Conservation (phyloP, 805 yeast genomes). For the Starmerella riodocensis region DNA sequence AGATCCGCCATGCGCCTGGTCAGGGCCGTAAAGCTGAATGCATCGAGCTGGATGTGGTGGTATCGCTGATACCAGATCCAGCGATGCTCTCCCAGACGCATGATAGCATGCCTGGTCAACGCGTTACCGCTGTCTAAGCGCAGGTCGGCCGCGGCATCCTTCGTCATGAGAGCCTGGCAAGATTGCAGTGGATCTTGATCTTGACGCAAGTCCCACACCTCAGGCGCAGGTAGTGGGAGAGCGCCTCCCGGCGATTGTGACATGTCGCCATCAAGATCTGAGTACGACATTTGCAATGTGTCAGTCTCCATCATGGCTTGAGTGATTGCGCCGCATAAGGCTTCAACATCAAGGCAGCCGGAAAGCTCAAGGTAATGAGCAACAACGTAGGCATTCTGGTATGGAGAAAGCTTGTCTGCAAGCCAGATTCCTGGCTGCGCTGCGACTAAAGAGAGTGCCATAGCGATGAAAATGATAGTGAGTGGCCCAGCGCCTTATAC, state of each 20-base stretch:
- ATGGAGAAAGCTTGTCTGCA: constrained; percentile 12
- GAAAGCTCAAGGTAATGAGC: constrained; percentile 9
- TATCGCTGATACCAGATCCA: constrained; percentile 16
- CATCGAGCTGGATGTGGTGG: constrained; percentile 15
- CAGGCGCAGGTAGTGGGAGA: neutral
- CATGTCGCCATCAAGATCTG: constrained; percentile 7
- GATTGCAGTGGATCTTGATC: neutral
- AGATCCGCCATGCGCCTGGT: constrained; percentile 13
- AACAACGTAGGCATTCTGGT: constrained; percentile 10
- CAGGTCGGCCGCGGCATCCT: constrained; percentile 1
- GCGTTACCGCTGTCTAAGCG: constrained; percentile 3
- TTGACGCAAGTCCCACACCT: constrained; percentile 5
- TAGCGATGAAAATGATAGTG: constrained; percentile 1
- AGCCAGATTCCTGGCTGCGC: constrained; percentile 16
- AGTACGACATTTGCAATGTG: constrained; percentile 7
- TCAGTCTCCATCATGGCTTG: constrained; percentile 12
- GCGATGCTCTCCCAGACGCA: neutral
- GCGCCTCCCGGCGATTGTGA: constrained; percentile 1
- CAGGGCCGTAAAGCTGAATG: constrained; percentile 14
- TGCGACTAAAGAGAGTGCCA: constrained; percentile 10
- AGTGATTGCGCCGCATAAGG: constrained; percentile 4
- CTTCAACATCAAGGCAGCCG: constrained; percentile 3
- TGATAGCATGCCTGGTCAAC: constrained; percentile 4
- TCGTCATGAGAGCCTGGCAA: constrained; percentile 1
- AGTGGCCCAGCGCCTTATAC: constrained; percentile 1